Conservation (phyloP, 192 early-diverging fungal genomes). For the Rhizophagus prolifer region DNA sequence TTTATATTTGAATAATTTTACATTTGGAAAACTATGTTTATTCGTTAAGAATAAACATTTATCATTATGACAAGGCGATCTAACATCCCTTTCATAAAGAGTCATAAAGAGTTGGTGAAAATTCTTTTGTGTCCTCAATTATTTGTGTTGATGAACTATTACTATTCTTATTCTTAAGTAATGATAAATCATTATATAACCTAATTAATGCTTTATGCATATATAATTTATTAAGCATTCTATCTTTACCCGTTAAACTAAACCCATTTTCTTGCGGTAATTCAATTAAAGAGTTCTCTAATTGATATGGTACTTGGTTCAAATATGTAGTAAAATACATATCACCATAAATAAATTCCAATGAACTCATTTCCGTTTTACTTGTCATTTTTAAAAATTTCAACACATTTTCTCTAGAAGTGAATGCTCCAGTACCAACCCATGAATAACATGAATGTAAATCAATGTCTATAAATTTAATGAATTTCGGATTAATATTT, state of each 20-base stretch:
- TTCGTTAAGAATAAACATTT: constrained; percentile 56
- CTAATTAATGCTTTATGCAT: constrained; percentile 50
- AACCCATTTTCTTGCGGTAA: constrained; percentile 46
- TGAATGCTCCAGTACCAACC: constrained; percentile 52
- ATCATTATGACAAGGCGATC: constrained; percentile 52
- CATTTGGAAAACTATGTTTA: constrained; percentile 48
- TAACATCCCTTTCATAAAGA: constrained; percentile 42
- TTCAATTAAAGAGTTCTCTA: constrained; percentile 48
- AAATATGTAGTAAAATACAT: constrained; percentile 56
- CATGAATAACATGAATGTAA: constrained; percentile 55
- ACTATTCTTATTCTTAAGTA: background rate
- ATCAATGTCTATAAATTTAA: constrained; percentile 36
- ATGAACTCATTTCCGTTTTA: constrained; percentile 45
- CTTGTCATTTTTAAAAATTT: constrained; percentile 49
- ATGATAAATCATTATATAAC: constrained; percentile 36
- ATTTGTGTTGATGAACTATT: constrained; percentile 29
- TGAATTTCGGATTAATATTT: background rate
- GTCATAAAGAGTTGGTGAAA: constrained; percentile 41
- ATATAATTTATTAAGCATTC: constrained; percentile 50
- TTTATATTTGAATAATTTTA: constrained; percentile 45
- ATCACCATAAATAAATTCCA: constrained; percentile 53
- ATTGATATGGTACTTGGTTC: constrained; percentile 55
- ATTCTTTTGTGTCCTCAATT: constrained; percentile 35
- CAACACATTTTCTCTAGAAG: constrained; percentile 46
- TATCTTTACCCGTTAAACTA: constrained; percentile 40